phyloP scores from a whole-genome alignment of 2,329 filamentous ascomycete species.

The Verticillium longisporum region DNA sequence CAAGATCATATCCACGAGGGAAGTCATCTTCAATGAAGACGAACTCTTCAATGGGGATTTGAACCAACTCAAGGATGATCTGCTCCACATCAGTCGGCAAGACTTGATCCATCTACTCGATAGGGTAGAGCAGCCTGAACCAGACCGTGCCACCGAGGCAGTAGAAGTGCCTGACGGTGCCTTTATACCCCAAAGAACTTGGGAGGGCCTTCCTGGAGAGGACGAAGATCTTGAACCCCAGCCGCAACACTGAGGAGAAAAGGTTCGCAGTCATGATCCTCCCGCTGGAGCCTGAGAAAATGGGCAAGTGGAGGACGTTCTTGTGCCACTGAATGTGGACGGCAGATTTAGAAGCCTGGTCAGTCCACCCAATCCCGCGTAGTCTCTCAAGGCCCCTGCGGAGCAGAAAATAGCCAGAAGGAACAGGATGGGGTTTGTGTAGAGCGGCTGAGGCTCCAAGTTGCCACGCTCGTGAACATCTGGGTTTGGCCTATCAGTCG shows the following conservation, averaged over 20 bases:
- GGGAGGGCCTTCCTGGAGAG: neutral
- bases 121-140: too few species aligned
- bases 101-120: too few species aligned
- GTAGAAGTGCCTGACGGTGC: too few species aligned
- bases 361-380: neutral
- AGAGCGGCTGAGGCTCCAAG: neutral
- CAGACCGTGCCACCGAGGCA: too few species aligned
- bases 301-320: neutral
- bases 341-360: neutral
- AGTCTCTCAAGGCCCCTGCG: neutral
- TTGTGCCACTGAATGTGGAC: neutral
- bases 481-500: neutral
- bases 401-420: neutral
- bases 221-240: neutral
- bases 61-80: too few species aligned
- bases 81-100: too few species aligned
- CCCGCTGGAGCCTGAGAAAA: neutral
- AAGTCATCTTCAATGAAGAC: too few species aligned
- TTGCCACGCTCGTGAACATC: neutral
- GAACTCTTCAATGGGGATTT: too few species aligned
- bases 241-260: neutral
- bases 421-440: neutral
- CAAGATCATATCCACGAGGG: too few species aligned
- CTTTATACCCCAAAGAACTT: neutral
- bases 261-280: neutral